A percentile compares a stretch with the other conserved stretches of the same genome.
Conservation (phyloP, 1,284 basidiomycete species). For the Amylostereum areolatum region DNA sequence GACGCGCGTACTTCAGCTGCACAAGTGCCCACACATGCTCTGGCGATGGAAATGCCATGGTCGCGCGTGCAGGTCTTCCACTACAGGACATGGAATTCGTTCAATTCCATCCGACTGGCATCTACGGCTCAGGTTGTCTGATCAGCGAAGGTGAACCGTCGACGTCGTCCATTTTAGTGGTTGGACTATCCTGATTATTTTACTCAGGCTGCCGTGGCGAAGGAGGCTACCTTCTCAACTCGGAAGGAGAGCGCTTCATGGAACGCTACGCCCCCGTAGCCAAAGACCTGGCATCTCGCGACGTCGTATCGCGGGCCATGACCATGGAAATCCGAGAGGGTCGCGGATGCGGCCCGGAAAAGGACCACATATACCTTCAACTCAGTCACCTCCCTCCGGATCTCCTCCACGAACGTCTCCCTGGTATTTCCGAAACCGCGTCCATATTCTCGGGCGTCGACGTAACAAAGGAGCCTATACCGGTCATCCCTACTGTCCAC, state of each 20-base stretch:
- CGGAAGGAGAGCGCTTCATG: conserved; percentile 99
- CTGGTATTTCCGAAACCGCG: conserved; percentile 99
- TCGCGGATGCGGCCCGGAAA: conserved; percentile 97
- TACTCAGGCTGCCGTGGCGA: conserved; percentile 90
- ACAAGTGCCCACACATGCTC: conserved; percentile 99
- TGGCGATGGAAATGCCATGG: conserved; percentile 99
- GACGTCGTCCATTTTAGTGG: conserved; percentile 10
- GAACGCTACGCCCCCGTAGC: conserved; percentile 99
- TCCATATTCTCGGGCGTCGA: conserved; percentile 99
- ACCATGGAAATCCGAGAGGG: conserved; percentile 98
- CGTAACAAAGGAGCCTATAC: conserved; percentile 99
- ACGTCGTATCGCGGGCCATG: conserved; percentile 99
- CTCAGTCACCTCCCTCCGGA: conserved; percentile 96
- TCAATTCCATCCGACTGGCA: conserved; percentile 99
- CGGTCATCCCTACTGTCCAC: conserved; percentile 93
- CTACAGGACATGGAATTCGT: conserved; percentile 98
- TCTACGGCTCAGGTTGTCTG: conserved; percentile 98
- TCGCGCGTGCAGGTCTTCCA: conserved; percentile 92
- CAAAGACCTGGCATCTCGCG: conserved; percentile 98
- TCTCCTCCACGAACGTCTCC: conserved; percentile 94
- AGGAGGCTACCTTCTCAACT: conserved; percentile 98
- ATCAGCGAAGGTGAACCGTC: conserved; percentile 99
- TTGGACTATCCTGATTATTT: background rate
- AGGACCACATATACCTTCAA: conserved; percentile 97
- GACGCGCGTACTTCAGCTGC: conserved; percentile 98